Conservation (phyloP, 192 early-diverging fungal genomes). For the Coemansia pectinata region DNA sequence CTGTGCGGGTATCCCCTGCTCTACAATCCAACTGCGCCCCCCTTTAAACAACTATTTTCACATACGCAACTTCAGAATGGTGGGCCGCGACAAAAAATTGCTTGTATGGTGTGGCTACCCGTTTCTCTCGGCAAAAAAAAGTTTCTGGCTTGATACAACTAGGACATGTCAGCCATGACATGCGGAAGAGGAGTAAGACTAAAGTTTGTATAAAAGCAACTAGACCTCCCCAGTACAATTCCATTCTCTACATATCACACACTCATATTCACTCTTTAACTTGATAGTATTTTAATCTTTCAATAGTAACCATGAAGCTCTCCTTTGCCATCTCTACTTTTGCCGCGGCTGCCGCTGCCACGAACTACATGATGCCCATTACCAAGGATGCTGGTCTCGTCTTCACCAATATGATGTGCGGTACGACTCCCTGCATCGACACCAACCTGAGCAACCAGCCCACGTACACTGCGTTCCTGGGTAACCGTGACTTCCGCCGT, state of each 20-base stretch:
- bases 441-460: conserved; percentile 26
- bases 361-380: conserved; percentile 9
- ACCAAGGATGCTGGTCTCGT: conserved; percentile 35
- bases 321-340: conserved; percentile 6
- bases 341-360: conserved; percentile 7
- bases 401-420: conserved; percentile 30
- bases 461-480: conserved; percentile 27
- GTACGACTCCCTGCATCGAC: conserved; percentile 9
- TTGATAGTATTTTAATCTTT: neutral
- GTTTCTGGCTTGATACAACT: neutral
- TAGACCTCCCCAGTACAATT: neutral
- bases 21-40: neutral
- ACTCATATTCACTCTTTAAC: neutral
- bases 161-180: neutral
- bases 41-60: neutral
- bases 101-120: neutral
- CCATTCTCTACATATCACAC: neutral
- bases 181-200: neutral
- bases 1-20: neutral
- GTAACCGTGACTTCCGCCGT: conserved; percentile 31
- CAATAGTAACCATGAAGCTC: conserved; percentile 12
- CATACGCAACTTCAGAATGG: neutral
- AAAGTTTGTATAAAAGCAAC: neutral
- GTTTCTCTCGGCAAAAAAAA: neutral
- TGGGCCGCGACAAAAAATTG: too few relatives aligned